Evolutionary conservation across 306 rosid genomes (phyloP), one percentile per base, ranked within the genome.

Genomic region (Calophaca sinica): DNA sequence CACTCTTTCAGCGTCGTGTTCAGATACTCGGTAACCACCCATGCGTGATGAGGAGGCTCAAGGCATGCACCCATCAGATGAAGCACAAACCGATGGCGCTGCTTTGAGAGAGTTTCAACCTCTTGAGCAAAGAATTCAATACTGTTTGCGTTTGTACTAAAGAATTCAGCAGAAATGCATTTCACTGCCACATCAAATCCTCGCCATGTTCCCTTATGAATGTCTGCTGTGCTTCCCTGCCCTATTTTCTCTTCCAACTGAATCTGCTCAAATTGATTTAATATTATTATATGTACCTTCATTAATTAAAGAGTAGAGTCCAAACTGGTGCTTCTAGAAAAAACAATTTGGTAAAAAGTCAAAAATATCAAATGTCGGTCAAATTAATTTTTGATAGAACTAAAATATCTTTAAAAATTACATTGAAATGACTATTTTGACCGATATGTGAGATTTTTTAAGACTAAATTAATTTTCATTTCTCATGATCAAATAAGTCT

Each of bases 141-240:
- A 2, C 89, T 88, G 10, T 86, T 84, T 48, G 41, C 84, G 8
- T 89, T 91, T 6, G 84, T 80, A 29, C 57, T 8, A 74, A 93
- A 94, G 79, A 89, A 91, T 0, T 90, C 86, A 0, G 77, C 41
- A 3, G 78, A 14, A 26, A 88, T 65, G 86, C 97, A 89, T 66
- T 94, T 94, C 66, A 94, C 90, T 26, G 96, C 96, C 46, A 94
- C 96, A 9, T 87, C 91, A 6, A 57, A 71, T 33, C 94, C 97
- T 0, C 93, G 88, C 94, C 94, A 91, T 48, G 89, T 90, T 60
- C 80, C 97, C 41, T 62, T 81, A 31, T 89, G 80, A 20, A 89
- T 88, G 15, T 87, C 79, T 7, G 96, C 93, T 1, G 94, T 89
- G 29, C 82, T 91, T 35, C 98, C 97, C 10, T 88, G 79, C 29